Percentiles rank a stretch among this genome's conserved stretches.
Conservation (phyloP, 1,284 basidiomycete genomes). For the Pisolithus thermaeus region DNA sequence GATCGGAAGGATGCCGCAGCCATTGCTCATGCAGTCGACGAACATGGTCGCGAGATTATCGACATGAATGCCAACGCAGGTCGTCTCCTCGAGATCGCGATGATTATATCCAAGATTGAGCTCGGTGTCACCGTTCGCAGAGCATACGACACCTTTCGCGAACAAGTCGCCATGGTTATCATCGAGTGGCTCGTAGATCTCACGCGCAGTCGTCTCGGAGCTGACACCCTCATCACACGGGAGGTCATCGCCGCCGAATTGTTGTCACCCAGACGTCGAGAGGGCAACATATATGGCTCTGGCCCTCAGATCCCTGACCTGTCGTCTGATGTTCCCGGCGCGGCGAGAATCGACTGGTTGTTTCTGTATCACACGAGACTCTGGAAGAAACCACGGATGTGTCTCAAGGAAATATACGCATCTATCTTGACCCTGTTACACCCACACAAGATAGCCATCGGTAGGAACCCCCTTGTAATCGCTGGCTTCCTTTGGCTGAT, state of each 20-base stretch:
- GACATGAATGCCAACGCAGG: slow-evolving; percentile 70
- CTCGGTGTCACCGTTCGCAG: slow-evolving; percentile 87
- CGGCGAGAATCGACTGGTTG: slow-evolving; percentile 66
- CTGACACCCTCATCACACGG: slow-evolving; percentile 62
- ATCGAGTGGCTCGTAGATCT: slow-evolving; percentile 86
- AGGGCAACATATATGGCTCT: slow-evolving; percentile 33
- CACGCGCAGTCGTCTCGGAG: slow-evolving; percentile 62
- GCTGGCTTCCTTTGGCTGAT: background rate
- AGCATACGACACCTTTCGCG: slow-evolving; percentile 86
- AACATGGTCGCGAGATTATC: slow-evolving; percentile 82
- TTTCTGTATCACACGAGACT: slow-evolving; percentile 75
- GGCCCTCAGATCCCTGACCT: slow-evolving; percentile 34
- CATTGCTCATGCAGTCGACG: slow-evolving; percentile 69
- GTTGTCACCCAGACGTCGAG: slow-evolving; percentile 53
- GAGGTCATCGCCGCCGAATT: slow-evolving; percentile 71
- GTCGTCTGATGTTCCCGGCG: slow-evolving; percentile 46
- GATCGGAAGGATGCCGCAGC: slow-evolving; percentile 59
- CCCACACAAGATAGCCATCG: slow-evolving; percentile 73
- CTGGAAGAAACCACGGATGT: slow-evolving; percentile 80
- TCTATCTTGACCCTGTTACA: slow-evolving; percentile 69
- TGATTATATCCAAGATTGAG: slow-evolving; percentile 82
- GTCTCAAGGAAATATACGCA: slow-evolving; percentile 79
- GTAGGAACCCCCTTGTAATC: slow-evolving; percentile 35
- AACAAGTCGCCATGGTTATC: slow-evolving; percentile 79
- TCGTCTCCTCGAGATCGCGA: slow-evolving; percentile 75